phyloP scores from a whole-genome alignment of 768 basidiomycete species.

The Mycena chlorophos region DNA sequence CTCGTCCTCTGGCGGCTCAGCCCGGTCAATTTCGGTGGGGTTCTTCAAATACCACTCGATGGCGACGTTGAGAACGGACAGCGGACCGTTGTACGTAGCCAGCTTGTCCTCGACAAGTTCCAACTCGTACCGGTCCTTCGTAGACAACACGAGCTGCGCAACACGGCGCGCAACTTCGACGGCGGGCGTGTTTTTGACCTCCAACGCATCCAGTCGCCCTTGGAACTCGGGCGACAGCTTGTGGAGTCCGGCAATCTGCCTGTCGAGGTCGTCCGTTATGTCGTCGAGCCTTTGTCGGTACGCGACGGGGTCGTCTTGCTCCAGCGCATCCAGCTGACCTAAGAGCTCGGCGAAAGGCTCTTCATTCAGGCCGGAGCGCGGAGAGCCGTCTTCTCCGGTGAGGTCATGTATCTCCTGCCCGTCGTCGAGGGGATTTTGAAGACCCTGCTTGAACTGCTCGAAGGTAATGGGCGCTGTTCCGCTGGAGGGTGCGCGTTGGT shows the following conservation, averaged over 20 bases:
- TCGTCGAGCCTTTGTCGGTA: conserved; percentile 1
- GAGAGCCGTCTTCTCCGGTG: not conserved
- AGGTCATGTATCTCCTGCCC: not conserved
- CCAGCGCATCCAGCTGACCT: conserved; percentile 9
- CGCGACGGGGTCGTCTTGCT: not conserved
- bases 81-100: conserved; percentile 20
- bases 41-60: conserved; percentile 18
- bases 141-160: conserved; percentile 15
- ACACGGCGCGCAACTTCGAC: conserved; percentile 10
- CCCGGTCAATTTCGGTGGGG: not conserved
- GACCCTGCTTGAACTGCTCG: conserved; percentile 11
- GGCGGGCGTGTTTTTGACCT: conserved; percentile 2
- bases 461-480: conserved; percentile 3
- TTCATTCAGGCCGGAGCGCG: too few relatives aligned
- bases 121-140: conserved; percentile 2
- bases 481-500: not conserved
- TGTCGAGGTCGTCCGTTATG: not conserved
- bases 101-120: conserved; percentile 14
- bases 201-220: not conserved
- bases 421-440: too few relatives aligned
- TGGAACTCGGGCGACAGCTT: conserved; percentile 9
- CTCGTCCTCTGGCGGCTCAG: not conserved
- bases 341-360: not conserved
- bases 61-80: conserved; percentile 10
- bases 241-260: not conserved